Evolutionary conservation across 352 stramenopile genomes (phyloP), one percentile per base, ranked within the genome.

Genomic region (Globisporangium radiosum): DNA sequence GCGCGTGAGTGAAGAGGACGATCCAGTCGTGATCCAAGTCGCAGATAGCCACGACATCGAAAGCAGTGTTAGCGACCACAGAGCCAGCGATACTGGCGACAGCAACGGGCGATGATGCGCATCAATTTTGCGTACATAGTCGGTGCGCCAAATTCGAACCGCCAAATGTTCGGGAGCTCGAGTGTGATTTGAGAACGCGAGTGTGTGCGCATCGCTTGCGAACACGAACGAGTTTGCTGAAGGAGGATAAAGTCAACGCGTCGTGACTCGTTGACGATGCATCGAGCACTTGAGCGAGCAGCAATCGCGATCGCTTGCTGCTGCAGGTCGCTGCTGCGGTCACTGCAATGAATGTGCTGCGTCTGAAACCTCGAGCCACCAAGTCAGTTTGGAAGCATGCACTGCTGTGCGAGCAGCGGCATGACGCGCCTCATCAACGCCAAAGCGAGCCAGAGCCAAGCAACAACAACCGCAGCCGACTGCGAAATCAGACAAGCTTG

Each of bases 381-480:
- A 25, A 25, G 19, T 25, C 19, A 25, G 19, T 25, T 25, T 25
- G 19, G 39, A 44, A 52, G 4, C 15, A 57, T 52, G 57, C 39
- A 57, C 52, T 48, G n/a, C 14, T 62, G 57, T 44, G 40, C 51
- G 17, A 62, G 57, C 43, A 62, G 49, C 40, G 57, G 13, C 6
- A 57, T 52, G 49, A 33, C 19, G 48, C 48, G 48, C 15, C 57
- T 62, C 50, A 40, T 57, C 25, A 39, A 25, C 50, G n/a, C 40
- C 57, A 62, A 57, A 49, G 7, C 19, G 1, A 54, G 13, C 51
- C 10, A 43, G 1, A 47, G n/a, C 52, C 45, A 63, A 48, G 8
- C 45, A 45, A 19, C 19, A 36, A 7, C 36, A 38, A 54, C 14
- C 42, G 5, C 9, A 19, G 14, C 11, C 10, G 25, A 10, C 17